Evolutionary conservation across 768 basidiomycete species (phyloP).

Genomic region (Termitomyces sp.): DNA sequence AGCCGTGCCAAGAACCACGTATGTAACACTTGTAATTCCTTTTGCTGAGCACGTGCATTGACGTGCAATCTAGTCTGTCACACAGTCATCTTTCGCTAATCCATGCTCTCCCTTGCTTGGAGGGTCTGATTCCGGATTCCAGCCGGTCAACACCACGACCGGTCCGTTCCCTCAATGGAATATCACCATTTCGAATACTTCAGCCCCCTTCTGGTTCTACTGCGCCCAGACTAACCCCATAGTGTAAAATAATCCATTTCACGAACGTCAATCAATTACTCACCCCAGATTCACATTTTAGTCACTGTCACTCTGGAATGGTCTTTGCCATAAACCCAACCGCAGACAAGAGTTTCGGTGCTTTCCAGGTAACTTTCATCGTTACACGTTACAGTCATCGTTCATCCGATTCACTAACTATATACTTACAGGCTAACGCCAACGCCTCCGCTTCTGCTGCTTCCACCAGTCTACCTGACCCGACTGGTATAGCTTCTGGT

Average conservation of each 20-base stretch:
- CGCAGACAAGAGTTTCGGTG: constrained; percentile 36
- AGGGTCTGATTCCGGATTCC: constrained; percentile 51
- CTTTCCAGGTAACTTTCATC: constrained; percentile 33
- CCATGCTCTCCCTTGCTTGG: constrained; percentile 40
- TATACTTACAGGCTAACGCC: constrained; percentile 6
- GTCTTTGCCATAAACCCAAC: constrained; percentile 57
- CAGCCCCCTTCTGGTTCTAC: constrained; percentile 58
- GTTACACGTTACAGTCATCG: not conserved
- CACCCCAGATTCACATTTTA: constrained; percentile 11
- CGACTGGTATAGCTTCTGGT: no score
- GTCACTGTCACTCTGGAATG: constrained; percentile 51
- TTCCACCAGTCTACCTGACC: no score
- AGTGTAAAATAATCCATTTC: constrained; percentile 11
- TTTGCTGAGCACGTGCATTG: not conserved
- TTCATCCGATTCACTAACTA: not conserved
- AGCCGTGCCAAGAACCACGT: constrained; percentile 41
- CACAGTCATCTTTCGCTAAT: constrained; percentile 51
- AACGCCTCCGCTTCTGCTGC: not conserved
- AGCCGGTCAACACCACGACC: constrained; percentile 23
- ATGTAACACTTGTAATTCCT: not conserved
- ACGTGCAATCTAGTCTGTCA: constrained; percentile 36
- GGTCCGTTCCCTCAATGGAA: not conserved
- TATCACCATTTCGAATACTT: constrained; percentile 37
- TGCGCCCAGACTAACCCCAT: constrained; percentile 39
- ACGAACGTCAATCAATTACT: not conserved